Evolutionary conservation across 331 rosid species (phyloP), one percentile per base, ranked within the genome.

Genomic region (Arachis monticola): DNA sequence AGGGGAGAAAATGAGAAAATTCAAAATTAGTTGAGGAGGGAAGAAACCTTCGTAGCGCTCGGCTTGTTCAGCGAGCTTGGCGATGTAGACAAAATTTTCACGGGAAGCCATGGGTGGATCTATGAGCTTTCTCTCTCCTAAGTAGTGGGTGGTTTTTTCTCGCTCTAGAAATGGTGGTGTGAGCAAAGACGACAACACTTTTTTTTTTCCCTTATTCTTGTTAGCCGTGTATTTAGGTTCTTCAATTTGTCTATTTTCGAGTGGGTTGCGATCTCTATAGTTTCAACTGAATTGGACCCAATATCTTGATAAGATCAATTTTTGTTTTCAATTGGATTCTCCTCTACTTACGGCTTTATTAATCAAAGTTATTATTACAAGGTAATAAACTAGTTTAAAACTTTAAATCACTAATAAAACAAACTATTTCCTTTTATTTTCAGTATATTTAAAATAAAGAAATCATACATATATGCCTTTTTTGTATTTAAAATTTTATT

Each of bases 41-140:
- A 59, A 52, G 79, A 3, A 6, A 86, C 84, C 88, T 30, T 89
- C 91, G 40, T 89, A 85, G 79, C 93, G 91, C 73, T 89, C 93
- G 17, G 93, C 93, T 74, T 88, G 90, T 61, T 88, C 90, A 6
- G 88, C 85, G 59, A 88, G 86, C 88, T 88, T 88, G 47, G 93
- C 93, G 67, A 60, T 53, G 85, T 89, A 89, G 67, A 89, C 81
- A 73, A 65, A 76, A 80, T 46, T 85, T 70, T 87, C 89, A 45
- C 88, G 84, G 79, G 81, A 83, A 2, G 93, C 89, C 93, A 88
- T 86, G 71, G 71, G 83, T 67, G 50, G 74, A 75, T 70, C 81
- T 78, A 60, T 31, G 0, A 31, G 12, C 42, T 66, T 70, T 66
- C 79, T 77, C 74, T 69, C 80, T 80, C 72, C 62, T 68, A 55